A percentile compares a stretch with the other conserved stretches of the same genome.
Evolutionary conservation across 306 rosid species (phyloP).

Genomic region (Malus domestica): DNA sequence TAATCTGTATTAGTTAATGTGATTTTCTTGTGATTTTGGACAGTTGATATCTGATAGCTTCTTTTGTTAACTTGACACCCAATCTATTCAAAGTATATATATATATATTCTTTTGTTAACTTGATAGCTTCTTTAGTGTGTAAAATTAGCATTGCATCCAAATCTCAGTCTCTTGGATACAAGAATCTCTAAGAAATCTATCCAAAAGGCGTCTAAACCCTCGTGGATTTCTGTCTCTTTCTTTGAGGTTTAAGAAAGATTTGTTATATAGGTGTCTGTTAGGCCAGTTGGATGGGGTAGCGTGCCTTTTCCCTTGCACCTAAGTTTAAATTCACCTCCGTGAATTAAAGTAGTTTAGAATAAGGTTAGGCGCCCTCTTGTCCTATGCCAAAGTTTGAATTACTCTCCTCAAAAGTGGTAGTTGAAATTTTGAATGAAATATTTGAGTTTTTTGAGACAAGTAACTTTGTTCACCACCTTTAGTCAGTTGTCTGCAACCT

Average conservation of each 20-base stretch:
- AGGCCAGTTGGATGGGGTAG: background rate
- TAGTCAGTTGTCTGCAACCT: background rate
- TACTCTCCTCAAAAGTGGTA: background rate
- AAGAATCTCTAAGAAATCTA: background rate
- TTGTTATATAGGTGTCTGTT: too few species aligned
- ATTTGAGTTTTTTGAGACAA: background rate
- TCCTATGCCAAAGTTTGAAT: background rate
- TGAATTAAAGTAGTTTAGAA: background rate
- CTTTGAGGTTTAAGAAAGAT: background rate
- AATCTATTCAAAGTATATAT: background rate
- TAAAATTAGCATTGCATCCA: background rate
- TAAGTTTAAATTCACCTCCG: background rate
- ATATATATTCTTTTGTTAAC: background rate
- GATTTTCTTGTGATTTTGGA: background rate
- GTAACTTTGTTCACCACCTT: background rate
- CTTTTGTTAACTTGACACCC: background rate
- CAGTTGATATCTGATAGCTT: background rate
- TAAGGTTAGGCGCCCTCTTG: background rate
- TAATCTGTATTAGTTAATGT: background rate
- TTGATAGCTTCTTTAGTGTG: background rate
- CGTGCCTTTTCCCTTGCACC: too few species aligned
- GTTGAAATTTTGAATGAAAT: background rate
- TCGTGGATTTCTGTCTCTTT: background rate
- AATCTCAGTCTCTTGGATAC: background rate
- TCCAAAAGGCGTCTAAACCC: background rate